Conservation (phyloP, 2,329 filamentous ascomycete species). For the Fusarium solani-melongenae region DNA sequence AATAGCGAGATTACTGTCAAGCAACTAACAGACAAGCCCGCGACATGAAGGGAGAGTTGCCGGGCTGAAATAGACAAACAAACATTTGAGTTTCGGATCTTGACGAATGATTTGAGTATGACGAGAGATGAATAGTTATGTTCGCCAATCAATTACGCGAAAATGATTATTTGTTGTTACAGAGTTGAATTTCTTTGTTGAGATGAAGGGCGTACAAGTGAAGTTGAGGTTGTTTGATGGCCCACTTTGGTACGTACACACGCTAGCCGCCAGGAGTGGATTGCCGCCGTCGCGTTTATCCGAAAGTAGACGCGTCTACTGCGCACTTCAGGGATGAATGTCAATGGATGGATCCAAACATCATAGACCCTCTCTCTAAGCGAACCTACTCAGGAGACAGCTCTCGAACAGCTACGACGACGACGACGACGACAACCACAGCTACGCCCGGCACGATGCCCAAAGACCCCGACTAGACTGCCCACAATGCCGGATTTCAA, state of each 20-base stretch:
- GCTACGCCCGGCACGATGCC: conserved; percentile 47
- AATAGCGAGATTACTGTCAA: conserved; percentile 3
- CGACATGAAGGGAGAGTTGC: neutral
- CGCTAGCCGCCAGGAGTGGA: conserved; percentile 26
- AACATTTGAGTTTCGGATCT: neutral
- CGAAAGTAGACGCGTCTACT: conserved; percentile 39
- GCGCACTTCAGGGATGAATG: conserved; percentile 11
- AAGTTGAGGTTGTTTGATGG: conserved; percentile 6
- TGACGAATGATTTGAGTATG: neutral
- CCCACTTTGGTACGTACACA: conserved; percentile 22
- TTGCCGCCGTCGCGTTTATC: conserved; percentile 45
- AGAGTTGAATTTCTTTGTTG: conserved; percentile 2
- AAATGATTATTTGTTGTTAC: neutral
- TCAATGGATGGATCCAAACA: conserved; percentile 13
- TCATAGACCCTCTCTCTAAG: conserved; percentile 16
- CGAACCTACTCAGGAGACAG: conserved; percentile 35
- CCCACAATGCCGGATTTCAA: conserved; percentile 64
- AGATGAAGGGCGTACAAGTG: neutral
- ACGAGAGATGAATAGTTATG: neutral
- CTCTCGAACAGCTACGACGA: conserved; percentile 5
- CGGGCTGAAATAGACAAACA: neutral
- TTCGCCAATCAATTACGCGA: neutral
- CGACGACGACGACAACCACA: conserved; percentile 9
- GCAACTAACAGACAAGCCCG: neutral
- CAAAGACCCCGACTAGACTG: conserved; percentile 33